Conservation (phyloP, 2,329 filamentous ascomycete genomes). For the Stachybotrys elegans region DNA sequence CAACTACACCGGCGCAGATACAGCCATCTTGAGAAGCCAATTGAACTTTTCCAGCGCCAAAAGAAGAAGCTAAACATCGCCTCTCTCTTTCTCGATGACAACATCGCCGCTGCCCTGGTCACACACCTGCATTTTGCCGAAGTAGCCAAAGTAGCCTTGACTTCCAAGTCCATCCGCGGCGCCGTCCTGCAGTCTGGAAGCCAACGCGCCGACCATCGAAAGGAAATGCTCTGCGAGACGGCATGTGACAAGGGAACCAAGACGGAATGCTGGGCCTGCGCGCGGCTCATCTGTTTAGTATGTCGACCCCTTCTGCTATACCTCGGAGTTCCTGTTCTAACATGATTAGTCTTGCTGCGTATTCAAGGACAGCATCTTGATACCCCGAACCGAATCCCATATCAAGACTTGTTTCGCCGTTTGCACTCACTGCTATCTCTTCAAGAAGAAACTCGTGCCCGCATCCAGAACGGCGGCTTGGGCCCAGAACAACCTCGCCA, state of each 20-base stretch:
- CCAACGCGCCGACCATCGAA: background rate
- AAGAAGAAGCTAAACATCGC: background rate
- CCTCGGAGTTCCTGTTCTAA: background rate
- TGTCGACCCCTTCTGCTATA: too few species aligned
- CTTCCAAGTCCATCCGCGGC: slow-evolving; percentile 7
- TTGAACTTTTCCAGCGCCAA: background rate
- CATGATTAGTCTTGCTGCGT: slow-evolving; percentile 2
- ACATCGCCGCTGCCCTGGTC: slow-evolving; percentile 6
- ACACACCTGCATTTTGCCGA: slow-evolving; percentile 11
- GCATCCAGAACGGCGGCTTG: slow-evolving; percentile 3
- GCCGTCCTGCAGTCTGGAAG: background rate
- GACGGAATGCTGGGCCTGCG: slow-evolving; percentile 13
- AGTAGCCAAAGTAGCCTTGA: slow-evolving; percentile 8
- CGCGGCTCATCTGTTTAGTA: slow-evolving; percentile 10
- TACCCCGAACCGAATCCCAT: slow-evolving; percentile 8
- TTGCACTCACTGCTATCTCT: slow-evolving; percentile 12
- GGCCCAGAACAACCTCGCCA: slow-evolving; percentile 6
- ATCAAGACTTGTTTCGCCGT: slow-evolving; percentile 11
- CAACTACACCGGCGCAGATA: background rate
- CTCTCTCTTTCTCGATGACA: slow-evolving; percentile 5
- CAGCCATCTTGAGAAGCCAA: background rate
- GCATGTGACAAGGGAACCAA: slow-evolving; percentile 3
- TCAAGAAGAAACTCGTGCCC: background rate
- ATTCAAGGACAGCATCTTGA: background rate
- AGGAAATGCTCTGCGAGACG: slow-evolving; percentile 8